Base-by-base conservation (phyloP, 352 stramenopile genomes). In the Phytophthora megakarya region DNA sequence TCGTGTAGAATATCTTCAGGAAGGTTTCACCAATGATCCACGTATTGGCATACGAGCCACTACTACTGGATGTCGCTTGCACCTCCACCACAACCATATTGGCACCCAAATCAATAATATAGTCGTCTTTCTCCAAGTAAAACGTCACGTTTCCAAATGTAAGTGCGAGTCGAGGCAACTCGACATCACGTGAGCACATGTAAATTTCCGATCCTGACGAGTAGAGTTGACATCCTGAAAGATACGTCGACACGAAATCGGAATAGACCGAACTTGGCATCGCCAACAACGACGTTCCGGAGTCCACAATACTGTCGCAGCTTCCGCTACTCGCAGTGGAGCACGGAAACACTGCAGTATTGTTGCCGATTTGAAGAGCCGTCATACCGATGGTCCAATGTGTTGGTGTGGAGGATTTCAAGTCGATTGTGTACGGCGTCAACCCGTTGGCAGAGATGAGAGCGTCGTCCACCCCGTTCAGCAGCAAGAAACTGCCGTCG, bases 21-120 rank as follows among this genome's bases (percentile, higher is more conserved):
- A 93, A 90, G 15, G 85, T 92, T 33, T 84, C 81, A n/a, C 85
- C 83, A 9, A 93, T 64, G 58, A 93, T 88, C 85, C 85, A 93
- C 12, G 69, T 84, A 62, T 92, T 72, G 13, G 58, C 66, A 40
- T 83, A 76, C 22, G 68, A 45, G 3, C 55, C 48, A 30, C 73
- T 76, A 33, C 39, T 70, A 18, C 53, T 68, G 7, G 71, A 78
- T 30, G 70, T 76, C 1, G 77, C 42, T 56, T 83, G 76, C 19
- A 85, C 47, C 45, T 85, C 73, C 3, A 85, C 76, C 13, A 78
- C 54, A 10, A 75, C 46, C 48, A 71, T 71, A 28, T 75, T 53
- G 7, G 49, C 47, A 15, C 67, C 55, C 65, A 68, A 26, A 40
- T 66, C 47, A 51, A 81, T 75, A 57, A 80, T 75, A 57, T 92